Conservation (phyloP, 2,329 filamentous ascomycete genomes). For the Fusarium liriodendri region DNA sequence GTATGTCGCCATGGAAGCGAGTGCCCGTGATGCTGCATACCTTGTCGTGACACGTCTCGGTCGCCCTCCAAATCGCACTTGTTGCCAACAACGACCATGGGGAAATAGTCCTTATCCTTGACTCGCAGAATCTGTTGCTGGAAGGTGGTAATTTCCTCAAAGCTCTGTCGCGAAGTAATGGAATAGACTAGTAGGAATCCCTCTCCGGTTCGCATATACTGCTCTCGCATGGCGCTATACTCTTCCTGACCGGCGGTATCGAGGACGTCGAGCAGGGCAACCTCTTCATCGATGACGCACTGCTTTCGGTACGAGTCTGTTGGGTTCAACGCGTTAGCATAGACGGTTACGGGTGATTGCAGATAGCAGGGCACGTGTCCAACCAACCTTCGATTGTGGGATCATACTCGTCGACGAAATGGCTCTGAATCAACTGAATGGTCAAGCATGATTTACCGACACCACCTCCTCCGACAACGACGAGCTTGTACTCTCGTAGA, state of each 20-base stretch:
- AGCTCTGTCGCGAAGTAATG: slow-evolving; percentile 96
- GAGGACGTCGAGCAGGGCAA: slow-evolving; percentile 95
- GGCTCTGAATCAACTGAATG: slow-evolving; percentile 94
- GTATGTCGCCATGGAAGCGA: slow-evolving; percentile 5
- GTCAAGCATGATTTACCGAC: slow-evolving; percentile 99
- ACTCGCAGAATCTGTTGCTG: slow-evolving; percentile 98
- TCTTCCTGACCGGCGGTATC: slow-evolving; percentile 99
- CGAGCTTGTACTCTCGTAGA: slow-evolving; percentile 92
- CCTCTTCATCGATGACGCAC: slow-evolving; percentile 98
- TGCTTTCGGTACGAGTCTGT: slow-evolving; percentile 99
- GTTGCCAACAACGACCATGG: slow-evolving; percentile 98
- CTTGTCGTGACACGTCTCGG: slow-evolving; percentile 90
- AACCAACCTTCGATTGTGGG: slow-evolving; percentile 95
- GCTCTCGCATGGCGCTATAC: slow-evolving; percentile 99
- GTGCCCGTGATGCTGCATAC: slow-evolving; percentile 63
- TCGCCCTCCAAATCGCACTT: slow-evolving; percentile 98
- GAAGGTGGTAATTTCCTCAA: slow-evolving; percentile 98
- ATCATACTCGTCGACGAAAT: slow-evolving; percentile 99
- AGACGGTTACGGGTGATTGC: slow-evolving; percentile 17
- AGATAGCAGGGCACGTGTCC: neutral
- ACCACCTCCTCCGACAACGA: slow-evolving; percentile 97
- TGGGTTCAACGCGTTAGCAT: slow-evolving; percentile 20
- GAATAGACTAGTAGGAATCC: slow-evolving; percentile 98
- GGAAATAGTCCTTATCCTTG: slow-evolving; percentile 99
- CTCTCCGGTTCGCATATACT: slow-evolving; percentile 99